A percentile compares a stretch with the other conserved stretches of the same genome.
Conservation (phyloP, 345 rosid genomes). For the Tarenaya hassleriana region DNA sequence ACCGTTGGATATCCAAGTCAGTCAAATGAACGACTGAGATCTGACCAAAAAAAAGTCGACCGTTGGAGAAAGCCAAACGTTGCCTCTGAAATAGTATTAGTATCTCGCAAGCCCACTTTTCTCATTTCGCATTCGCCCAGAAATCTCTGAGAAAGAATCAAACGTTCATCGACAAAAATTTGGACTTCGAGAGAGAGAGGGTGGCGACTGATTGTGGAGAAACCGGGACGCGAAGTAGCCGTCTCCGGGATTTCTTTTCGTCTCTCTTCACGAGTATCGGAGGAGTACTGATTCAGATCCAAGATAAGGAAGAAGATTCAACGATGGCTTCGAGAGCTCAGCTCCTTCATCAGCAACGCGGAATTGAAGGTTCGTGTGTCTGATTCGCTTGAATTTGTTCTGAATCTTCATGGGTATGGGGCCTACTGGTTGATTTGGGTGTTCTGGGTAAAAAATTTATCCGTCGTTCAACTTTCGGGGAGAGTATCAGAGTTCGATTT, state of each 20-base stretch:
- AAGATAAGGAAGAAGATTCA: constrained; percentile 23
- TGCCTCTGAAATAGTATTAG: too few species aligned
- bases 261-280: constrained; percentile 48
- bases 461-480: too few species aligned
- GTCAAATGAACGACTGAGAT: too few species aligned
- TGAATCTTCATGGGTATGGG: background rate
- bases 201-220: constrained; percentile 45
- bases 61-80: too few species aligned
- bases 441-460: background rate
- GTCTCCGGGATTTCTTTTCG: constrained; percentile 61
- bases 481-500: too few species aligned
- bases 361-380: constrained; percentile 28
- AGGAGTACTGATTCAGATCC: constrained; percentile 43
- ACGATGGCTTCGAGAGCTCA: constrained; percentile 45
- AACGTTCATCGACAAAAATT: background rate
- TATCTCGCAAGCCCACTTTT: too few species aligned
- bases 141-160: too few species aligned
- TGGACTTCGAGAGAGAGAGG: constrained; percentile 20
- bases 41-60: too few species aligned
- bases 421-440: background rate
- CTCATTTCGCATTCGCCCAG: too few species aligned
- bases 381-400: background rate
- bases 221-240: constrained; percentile 44
- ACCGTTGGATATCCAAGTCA: too few species aligned
- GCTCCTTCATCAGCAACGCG: constrained; percentile 27